A percentile compares a stretch with the other conserved stretches of the same genome.
Evolutionary conservation across 768 basidiomycete species (phyloP).

Genomic region (Daedaleopsis nitida): DNA sequence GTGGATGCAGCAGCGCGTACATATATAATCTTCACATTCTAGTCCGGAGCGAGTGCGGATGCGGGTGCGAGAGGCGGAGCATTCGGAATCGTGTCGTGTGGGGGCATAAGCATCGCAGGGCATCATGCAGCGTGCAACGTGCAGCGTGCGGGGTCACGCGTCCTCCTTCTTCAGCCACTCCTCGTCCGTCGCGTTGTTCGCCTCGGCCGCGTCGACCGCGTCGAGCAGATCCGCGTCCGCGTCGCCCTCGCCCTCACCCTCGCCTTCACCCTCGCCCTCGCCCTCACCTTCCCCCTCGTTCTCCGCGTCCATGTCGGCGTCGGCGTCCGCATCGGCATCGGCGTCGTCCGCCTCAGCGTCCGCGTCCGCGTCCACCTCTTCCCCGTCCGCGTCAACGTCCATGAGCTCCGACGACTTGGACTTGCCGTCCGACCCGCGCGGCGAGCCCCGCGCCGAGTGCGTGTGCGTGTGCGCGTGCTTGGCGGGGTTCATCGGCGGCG

Average conservation of each 20-base stretch:
- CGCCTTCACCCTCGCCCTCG: constrained; percentile 38
- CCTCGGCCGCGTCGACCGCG: constrained; percentile 44
- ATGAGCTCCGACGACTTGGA: constrained; percentile 14
- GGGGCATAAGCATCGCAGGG: too few species aligned
- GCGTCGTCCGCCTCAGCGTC: background rate
- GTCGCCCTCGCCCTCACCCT: constrained; percentile 33
- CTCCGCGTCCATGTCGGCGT: constrained; percentile 36
- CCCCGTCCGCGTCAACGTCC: constrained; percentile 19
- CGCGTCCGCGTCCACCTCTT: constrained; percentile 16
- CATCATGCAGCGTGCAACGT: too few species aligned
- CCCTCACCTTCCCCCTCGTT: background rate
- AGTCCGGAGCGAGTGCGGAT: too few species aligned
- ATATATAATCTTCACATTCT: too few species aligned
- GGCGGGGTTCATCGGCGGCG: background rate
- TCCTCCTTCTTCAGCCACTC: constrained; percentile 33
- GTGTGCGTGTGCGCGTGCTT: background rate
- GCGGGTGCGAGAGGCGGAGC: too few species aligned
- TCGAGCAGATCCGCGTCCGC: constrained; percentile 38
- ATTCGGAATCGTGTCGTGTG: too few species aligned
- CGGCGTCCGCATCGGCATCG: constrained; percentile 33
- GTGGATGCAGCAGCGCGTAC: too few species aligned
- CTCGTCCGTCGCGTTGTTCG: constrained; percentile 29
- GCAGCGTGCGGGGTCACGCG: constrained; percentile 5
- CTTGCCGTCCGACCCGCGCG: constrained; percentile 18
- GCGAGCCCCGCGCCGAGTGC: constrained; percentile 15